These are phyloP conservation scores for Garcia nutans DNA, from an alignment of 345 rosid species.

Conservation along the genomic window DNA sequence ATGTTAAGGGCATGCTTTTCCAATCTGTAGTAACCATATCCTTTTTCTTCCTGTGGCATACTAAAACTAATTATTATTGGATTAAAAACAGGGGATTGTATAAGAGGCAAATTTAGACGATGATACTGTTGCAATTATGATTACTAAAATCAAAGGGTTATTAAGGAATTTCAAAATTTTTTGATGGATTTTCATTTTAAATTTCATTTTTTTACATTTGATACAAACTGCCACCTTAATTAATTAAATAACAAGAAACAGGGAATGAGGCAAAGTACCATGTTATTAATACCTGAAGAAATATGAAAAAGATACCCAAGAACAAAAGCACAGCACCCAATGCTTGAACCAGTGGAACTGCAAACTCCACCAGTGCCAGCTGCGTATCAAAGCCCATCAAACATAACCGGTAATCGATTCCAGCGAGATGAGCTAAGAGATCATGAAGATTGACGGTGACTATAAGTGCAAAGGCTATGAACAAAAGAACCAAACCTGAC, in stretches of 20 bases:
- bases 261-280: background rate
- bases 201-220: no score
- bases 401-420: slow-evolving; percentile 58
- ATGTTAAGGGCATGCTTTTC: slow-evolving; percentile 61
- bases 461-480: slow-evolving; percentile 50
- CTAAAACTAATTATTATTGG: no score
- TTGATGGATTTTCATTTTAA: no score
- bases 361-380: slow-evolving; percentile 74
- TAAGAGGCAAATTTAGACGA: no score
- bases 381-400: slow-evolving; percentile 64
- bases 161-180: no score
- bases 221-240: no score
- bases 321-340: slow-evolving; percentile 61
- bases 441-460: slow-evolving; percentile 60
- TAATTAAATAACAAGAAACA: background rate
- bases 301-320: slow-evolving; percentile 56
- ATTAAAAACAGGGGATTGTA: no score
- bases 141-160: no score
- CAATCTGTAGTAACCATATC: slow-evolving; percentile 37
- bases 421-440: slow-evolving; percentile 75
- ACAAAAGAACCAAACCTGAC: slow-evolving; percentile 65
- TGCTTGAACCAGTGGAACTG: slow-evolving; percentile 61
- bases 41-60: slow-evolving; percentile 52
- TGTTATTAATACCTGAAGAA: slow-evolving; percentile 54
- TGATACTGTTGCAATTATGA: no score